Evolutionary conservation across 768 basidiomycete species (phyloP).

Genomic region (Exsudoporus frostii): DNA sequence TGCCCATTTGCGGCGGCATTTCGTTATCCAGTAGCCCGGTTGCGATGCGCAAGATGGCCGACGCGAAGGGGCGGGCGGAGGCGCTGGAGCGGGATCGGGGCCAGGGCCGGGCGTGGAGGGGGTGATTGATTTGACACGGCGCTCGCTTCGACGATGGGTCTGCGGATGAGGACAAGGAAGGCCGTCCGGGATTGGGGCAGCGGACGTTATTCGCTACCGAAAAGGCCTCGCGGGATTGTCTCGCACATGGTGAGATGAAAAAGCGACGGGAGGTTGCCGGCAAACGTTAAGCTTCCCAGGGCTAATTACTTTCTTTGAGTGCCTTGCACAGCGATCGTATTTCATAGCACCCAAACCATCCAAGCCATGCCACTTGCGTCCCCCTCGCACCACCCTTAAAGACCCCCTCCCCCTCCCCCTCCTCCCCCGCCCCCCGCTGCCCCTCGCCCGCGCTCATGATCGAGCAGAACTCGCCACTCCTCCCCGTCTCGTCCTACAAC

Average conservation of each 20-base stretch:
- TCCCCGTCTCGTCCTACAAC: constrained; percentile 55
- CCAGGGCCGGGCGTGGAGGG: constrained; percentile 13
- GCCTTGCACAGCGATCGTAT: constrained; percentile 36
- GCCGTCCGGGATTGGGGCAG: background rate
- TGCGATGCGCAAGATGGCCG: constrained; percentile 9
- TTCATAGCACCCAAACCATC: constrained; percentile 20
- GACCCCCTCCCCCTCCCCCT: constrained; percentile 3
- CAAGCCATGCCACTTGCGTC: background rate
- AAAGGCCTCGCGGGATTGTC: constrained; percentile 30
- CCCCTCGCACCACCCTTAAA: constrained; percentile 19
- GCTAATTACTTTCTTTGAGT: constrained; percentile 29
- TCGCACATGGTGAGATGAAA: constrained; percentile 30
- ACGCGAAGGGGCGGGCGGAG: background rate
- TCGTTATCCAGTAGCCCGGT: constrained; percentile 28
- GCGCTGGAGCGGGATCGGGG: too few species aligned
- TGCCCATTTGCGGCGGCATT: constrained; percentile 20
- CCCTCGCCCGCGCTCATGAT: constrained; percentile 45
- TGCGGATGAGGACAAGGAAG: background rate
- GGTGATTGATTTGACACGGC: constrained; percentile 9
- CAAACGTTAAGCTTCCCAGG: constrained; percentile 36
- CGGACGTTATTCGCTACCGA: constrained; percentile 39
- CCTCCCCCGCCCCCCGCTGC: constrained; percentile 1
- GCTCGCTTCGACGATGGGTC: constrained; percentile 22
- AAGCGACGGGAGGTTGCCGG: constrained; percentile 29
- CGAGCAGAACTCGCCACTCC: constrained; percentile 43